Conservation (phyloP, 2,329 filamentous ascomycete genomes). For the Colletotrichum sp. region DNA sequence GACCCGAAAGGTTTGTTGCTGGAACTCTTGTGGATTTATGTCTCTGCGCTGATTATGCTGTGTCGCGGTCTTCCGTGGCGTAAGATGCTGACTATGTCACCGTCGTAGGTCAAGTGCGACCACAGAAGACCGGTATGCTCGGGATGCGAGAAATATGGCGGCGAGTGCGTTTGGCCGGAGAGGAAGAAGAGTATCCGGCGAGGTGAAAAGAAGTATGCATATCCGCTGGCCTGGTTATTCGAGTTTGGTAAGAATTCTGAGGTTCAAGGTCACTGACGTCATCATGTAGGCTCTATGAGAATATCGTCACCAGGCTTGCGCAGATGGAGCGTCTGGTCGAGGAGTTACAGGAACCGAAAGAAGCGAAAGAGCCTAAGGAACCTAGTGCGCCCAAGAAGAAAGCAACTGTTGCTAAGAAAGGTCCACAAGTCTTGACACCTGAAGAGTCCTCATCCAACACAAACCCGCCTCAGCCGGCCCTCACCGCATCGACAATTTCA, state of each 20-base stretch:
- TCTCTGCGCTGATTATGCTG: neutral
- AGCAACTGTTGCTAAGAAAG: neutral
- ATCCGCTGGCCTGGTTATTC: neutral
- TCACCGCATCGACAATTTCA: neutral
- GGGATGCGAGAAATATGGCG: neutral
- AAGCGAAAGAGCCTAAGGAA: neutral
- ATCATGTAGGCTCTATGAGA: neutral
- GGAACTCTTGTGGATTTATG: neutral
- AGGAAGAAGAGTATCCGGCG: neutral
- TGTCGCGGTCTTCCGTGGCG: neutral
- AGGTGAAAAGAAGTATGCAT: neutral
- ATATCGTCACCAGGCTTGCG: neutral
- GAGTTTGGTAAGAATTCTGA: neutral
- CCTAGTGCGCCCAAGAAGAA: neutral
- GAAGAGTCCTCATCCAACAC: neutral
- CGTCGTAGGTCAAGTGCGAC: neutral
- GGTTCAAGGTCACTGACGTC: neutral
- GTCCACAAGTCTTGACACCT: neutral
- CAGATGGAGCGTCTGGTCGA: slow-evolving; percentile 1
- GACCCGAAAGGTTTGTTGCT: neutral
- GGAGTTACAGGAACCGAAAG: neutral
- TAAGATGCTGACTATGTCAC: neutral
- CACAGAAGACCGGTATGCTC: neutral
- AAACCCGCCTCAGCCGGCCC: neutral
- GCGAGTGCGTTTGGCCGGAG: neutral